These are phyloP conservation scores for Corymbia citriodora DNA, from an alignment of 441 rosid species.

Conservation along the genomic window DNA sequence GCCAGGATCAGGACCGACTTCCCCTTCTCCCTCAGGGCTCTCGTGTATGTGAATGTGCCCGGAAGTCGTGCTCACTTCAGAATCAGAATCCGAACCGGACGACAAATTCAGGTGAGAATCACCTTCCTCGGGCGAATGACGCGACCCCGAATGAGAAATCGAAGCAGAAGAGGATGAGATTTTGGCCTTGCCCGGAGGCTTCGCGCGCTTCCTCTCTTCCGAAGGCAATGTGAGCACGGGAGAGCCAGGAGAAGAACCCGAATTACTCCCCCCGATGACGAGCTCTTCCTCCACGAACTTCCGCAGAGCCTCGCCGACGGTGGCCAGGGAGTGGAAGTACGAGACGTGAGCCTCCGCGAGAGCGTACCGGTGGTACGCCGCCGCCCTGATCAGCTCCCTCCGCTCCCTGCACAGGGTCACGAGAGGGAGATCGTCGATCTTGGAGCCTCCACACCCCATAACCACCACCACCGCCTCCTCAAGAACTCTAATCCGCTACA, in stretches of 20 bases:
- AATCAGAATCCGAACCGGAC: conserved; percentile 51
- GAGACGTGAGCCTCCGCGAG: conserved; percentile 76
- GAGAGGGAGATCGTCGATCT: conserved; percentile 63
- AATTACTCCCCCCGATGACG: conserved; percentile 28
- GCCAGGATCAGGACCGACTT: neutral
- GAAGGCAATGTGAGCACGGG: conserved; percentile 84
- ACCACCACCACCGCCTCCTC: neutral
- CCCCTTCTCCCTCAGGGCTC: conserved; percentile 5
- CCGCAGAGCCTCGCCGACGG: conserved; percentile 75
- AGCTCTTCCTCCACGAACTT: conserved; percentile 77
- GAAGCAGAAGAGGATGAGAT: conserved; percentile 57
- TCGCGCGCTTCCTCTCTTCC: conserved; percentile 37
- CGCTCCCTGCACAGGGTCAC: conserved; percentile 78
- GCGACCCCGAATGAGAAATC: conserved; percentile 42
- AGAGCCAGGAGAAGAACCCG: conserved; percentile 39
- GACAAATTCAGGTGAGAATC: conserved; percentile 64
- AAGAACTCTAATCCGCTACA: neutral
- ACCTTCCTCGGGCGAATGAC: conserved; percentile 19
- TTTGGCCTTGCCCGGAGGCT: conserved; percentile 20
- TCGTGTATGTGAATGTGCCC: conserved; percentile 48
- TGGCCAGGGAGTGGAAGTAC: conserved; percentile 60
- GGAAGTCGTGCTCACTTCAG: conserved; percentile 30
- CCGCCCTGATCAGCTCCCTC: conserved; percentile 56
- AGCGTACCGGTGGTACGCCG: conserved; percentile 58
- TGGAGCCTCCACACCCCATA: conserved; percentile 97